Conservation (phyloP, 306 rosid species). For the Potentilla sterilis region DNA sequence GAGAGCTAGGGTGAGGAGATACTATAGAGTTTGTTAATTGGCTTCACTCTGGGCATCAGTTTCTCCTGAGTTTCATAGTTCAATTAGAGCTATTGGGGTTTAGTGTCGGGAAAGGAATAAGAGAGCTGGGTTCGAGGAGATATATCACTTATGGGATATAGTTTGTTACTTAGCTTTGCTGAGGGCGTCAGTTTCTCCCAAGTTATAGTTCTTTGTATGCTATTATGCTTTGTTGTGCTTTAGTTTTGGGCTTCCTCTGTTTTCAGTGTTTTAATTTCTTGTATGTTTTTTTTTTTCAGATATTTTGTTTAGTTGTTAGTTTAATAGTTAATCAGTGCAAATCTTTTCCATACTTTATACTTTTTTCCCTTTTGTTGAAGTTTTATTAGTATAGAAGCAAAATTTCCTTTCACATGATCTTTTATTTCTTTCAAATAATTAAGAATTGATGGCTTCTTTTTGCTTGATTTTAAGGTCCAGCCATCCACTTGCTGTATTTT, state of each 20-base stretch:
- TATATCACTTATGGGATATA: background rate
- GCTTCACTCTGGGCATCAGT: background rate
- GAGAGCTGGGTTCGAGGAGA: background rate
- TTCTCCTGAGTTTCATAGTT: background rate
- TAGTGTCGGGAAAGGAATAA: background rate
- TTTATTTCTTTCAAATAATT: constrained; percentile 24
- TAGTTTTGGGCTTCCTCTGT: background rate
- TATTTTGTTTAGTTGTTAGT: background rate
- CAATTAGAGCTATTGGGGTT: background rate
- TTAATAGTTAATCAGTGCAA: background rate
- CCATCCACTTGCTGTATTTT: constrained; percentile 46
- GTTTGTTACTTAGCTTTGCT: background rate
- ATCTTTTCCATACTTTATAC: background rate
- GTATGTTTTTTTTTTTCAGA: background rate
- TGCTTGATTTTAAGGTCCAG: constrained; percentile 49
- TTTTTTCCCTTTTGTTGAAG: background rate
- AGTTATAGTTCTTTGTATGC: background rate
- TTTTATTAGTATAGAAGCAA: background rate
- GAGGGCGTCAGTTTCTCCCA: background rate
- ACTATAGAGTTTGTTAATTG: background rate
- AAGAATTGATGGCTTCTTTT: constrained; percentile 27
- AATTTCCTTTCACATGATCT: constrained; percentile 6
- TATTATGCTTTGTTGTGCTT: background rate
- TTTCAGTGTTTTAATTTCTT: background rate
- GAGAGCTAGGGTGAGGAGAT: background rate